phyloP scores from a whole-genome alignment of 768 basidiomycete genomes.

The Mycena pura region DNA sequence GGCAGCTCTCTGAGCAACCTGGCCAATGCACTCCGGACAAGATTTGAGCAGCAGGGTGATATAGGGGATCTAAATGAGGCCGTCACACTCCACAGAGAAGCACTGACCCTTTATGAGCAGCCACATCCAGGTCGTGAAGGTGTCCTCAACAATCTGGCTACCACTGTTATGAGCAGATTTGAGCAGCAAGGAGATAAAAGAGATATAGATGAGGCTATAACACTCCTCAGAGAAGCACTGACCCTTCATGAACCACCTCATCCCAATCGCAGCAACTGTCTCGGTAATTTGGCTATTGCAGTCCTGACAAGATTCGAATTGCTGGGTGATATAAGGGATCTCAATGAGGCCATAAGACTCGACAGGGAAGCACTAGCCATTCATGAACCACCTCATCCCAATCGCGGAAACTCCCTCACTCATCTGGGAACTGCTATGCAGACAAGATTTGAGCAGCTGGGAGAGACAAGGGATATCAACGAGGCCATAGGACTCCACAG shows the following conservation, averaged over 20 bases:
- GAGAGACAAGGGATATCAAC: constrained; percentile 22
- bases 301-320: background rate
- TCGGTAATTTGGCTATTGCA: background rate
- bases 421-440: constrained; percentile 18
- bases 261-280: background rate
- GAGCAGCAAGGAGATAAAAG: too few relatives aligned
- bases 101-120: too few relatives aligned
- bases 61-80: too few relatives aligned
- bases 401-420: background rate
- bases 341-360: background rate
- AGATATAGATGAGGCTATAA: too few relatives aligned
- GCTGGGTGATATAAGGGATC: background rate
- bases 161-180: too few relatives aligned
- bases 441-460: constrained; percentile 29
- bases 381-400: background rate
- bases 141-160: too few relatives aligned
- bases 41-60: too few relatives aligned
- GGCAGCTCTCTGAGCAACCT: too few relatives aligned
- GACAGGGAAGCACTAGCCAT: background rate
- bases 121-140: too few relatives aligned
- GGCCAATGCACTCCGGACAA: too few relatives aligned
- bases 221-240: background rate
- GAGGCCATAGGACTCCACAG: constrained; percentile 22
- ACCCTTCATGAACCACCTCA: background rate
- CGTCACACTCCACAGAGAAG: too few relatives aligned